A percentile compares a stretch with the other conserved stretches of the same genome.
phyloP scores from a whole-genome alignment of 371 early-diverging fungal species.

The Apophysomyces elegans region DNA sequence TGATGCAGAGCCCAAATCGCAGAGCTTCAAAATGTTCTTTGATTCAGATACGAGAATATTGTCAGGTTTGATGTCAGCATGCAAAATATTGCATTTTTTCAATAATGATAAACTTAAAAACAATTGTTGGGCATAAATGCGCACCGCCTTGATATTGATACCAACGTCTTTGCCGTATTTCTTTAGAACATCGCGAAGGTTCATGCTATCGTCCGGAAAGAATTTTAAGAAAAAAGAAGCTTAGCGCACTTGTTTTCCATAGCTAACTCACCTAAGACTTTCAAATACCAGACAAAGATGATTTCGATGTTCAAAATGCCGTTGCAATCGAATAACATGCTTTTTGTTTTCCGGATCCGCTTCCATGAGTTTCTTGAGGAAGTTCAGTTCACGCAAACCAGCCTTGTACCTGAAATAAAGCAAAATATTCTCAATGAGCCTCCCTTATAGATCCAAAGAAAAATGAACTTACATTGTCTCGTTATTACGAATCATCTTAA shows the following conservation, averaged over 20 bases:
- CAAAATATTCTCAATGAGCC: neutral
- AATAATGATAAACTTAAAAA: constrained; percentile 86
- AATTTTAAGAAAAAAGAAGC: constrained; percentile 1
- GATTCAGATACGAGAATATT: constrained; percentile 90
- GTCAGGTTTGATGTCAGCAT: constrained; percentile 99
- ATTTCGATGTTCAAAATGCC: constrained; percentile 88
- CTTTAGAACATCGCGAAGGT: constrained; percentile 91
- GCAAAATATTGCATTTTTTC: constrained; percentile 83
- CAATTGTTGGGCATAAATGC: constrained; percentile 90
- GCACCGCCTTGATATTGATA: constrained; percentile 90
- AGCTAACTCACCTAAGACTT: constrained; percentile 63
- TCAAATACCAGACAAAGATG: constrained; percentile 97
- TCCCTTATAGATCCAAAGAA: neutral
- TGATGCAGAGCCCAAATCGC: constrained; percentile 94
- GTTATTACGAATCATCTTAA: constrained; percentile 95
- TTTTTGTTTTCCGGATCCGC: constrained; percentile 88
- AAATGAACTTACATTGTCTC: constrained; percentile 79
- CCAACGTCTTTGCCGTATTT: constrained; percentile 94
- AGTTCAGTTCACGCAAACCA: constrained; percentile 88
- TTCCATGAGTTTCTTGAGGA: constrained; percentile 80
- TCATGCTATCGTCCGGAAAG: constrained; percentile 63
- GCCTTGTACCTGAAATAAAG: constrained; percentile 73
- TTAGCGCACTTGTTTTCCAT: neutral
- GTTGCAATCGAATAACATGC: constrained; percentile 82
- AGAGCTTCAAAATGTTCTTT: constrained; percentile 83